Base-by-base conservation (phyloP, 73 alveolate species). In the Paraurostyla sp. region DNA sequence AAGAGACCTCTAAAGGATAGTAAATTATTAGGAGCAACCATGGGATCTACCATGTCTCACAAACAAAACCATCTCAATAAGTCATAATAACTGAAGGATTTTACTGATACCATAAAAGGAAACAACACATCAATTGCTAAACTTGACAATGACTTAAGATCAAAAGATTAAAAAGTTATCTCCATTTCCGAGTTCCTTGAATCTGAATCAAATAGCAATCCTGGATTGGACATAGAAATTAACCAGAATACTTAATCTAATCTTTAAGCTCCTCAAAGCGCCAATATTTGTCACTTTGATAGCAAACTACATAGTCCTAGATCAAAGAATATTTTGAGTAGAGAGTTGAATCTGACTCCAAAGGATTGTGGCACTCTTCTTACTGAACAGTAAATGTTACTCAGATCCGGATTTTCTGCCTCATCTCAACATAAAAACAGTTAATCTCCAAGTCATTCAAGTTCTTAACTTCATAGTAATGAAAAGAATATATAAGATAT, bases 281-380 rank as follows among this genome's bases (percentile, higher is more conserved):
- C 16, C 78, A 60, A 25, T 30, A 4, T 33, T 32, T 15, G 71
- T 60, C 22, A 29, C 51, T 27, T 60, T 60, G 32, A 33, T 50
- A 30, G 23, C 35, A 60, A 60, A 35, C 13, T 4, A 9, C 4
- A 13, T 52, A 52, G 69, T 52, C 69, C 69, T 52, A 52, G 13
- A 25, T 52, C 69, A 13, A 6, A 18, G 11, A 52, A 20, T 18
- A 9, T 18, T 35, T 25, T 20, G 15, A 60, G 78, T 30, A 45
- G 78, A 4, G 78, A 60, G 22, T 60, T 60, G 25, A 60, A 60
- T 33, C 23, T 60, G 78, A 60, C 51, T 60, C 78, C 78, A 3
- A 60, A 60, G 50, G 78, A 60, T n/a, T n/a, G n/a, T 60, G 16
- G 51, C 45, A 2, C 9, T 6, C 25, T 60, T 4, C 23, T 60